Base-by-base conservation (phyloP, 2,329 filamentous ascomycete species). In the Aaosphaeria arxii region DNA sequence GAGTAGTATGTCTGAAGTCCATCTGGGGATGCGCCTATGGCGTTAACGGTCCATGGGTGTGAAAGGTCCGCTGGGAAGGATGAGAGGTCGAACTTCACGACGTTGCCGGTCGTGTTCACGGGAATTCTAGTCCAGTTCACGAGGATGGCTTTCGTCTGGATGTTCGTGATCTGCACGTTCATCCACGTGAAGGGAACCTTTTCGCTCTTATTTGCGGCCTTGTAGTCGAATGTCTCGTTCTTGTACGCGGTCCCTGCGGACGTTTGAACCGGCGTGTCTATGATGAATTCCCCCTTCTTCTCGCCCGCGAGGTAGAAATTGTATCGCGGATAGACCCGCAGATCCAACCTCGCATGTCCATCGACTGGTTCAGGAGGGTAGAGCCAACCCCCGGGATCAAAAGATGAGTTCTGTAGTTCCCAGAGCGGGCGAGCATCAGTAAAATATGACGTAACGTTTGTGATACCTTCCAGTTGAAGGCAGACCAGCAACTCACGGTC, bases 201-300 rank as follows among this genome's bases (percentile, higher is more conserved):
- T 7, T 35, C 49, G 32, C 52, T 53, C 2, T 52, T 42, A 11
- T 28, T 24, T 5, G 45, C 44, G 13, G 29, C 11, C 17, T 24
- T 24, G 17, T 24, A 24, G 47, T 56, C 46, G 32, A 42, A 53
- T 28, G 54, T 58, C n/a, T 33, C 5, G 47, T 65, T 47, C 40
- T 47, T 46, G 57, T 62, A 42, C 42, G 41, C 11, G 6, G 78
- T 1, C 67, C 74, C 42, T 62, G 74, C 11, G 76, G 74, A 58
- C 51, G 80, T 46, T 69, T 74, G 47, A 69, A 82, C 33, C 73
- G 78, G 31, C 69, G 75, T 43, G 71, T 81, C 28, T 73, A 82
- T 56, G 75, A 83, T 53, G 76, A 83, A 62, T 73, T 77, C 46
- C 13, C 40, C 57, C 4, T 61, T 74, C 1, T 46, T 48, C 4